A percentile compares a stretch with the other conserved stretches of the same genome.
These are phyloP conservation scores for Boletellus ananas DNA, from an alignment of 768 basidiomycete genomes.

Conservation along the genomic window DNA sequence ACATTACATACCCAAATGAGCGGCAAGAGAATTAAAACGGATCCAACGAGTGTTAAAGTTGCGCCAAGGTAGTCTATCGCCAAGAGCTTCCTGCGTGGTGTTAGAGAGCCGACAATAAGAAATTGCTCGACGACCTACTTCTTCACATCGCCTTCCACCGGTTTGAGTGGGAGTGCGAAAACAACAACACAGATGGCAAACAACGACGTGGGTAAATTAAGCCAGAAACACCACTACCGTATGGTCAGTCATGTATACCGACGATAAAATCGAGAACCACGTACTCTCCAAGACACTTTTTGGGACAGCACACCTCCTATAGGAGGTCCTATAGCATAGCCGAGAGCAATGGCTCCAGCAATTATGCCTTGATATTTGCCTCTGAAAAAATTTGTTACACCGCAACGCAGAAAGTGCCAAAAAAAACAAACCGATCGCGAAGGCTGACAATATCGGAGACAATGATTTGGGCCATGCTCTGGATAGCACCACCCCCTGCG, in stretches of 20 bases:
- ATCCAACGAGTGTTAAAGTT: conserved; percentile 53
- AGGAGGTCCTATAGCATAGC: conserved; percentile 64
- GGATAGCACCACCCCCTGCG: conserved; percentile 66
- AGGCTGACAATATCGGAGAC: conserved; percentile 71
- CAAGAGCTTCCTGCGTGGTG: conserved; percentile 49
- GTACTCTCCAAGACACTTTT: conserved; percentile 58
- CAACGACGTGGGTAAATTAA: conserved; percentile 59
- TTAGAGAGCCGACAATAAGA: neutral
- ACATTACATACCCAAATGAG: conserved; percentile 59
- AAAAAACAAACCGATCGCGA: conserved; percentile 49
- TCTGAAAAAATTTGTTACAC: conserved; percentile 26
- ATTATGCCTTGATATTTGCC: conserved; percentile 80
- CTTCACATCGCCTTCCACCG: conserved; percentile 57
- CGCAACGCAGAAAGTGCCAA: neutral
- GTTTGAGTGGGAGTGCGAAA: conserved; percentile 65
- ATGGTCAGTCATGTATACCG: neutral
- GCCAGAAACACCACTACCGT: conserved; percentile 70
- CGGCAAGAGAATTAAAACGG: conserved; percentile 61
- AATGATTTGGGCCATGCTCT: conserved; percentile 68
- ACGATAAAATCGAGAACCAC: conserved; percentile 14
- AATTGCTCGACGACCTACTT: conserved; percentile 28
- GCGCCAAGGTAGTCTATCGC: conserved; percentile 64
- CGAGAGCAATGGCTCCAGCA: conserved; percentile 49
- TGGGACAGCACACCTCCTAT: conserved; percentile 64
- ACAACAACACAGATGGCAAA: conserved; percentile 52